Base-by-base conservation (phyloP, 306 rosid genomes). In the Bauhinia variegata region DNA sequence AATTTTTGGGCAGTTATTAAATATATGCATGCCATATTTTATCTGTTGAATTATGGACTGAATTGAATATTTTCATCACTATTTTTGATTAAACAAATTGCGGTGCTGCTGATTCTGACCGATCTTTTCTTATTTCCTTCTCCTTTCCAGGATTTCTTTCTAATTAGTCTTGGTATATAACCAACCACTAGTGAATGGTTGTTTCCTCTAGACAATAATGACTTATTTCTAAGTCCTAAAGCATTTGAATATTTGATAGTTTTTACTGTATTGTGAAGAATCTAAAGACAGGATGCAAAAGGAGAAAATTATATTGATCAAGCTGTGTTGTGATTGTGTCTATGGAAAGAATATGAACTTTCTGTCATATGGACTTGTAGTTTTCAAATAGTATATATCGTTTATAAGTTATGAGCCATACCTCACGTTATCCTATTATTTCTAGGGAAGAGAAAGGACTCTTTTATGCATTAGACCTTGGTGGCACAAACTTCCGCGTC, bases 401-500 rank as follows among this genome's bases (percentile, higher is more conserved):
- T 30, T 47, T 49, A n/a, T n/a, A n/a, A n/a, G n/a, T n/a, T n/a
- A 10, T 54, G 51, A 3, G 15, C 46, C 30, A 17, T 59, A 41
- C 3, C 61, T 65, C 15, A 65, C 39, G 68, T 75, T 67, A 47
- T 54, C 53, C 32, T 60, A 14, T 7, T 62, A 3, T 65, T 76
- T 57, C 13, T 60, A 95, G 99, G 84, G 85, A 95, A 54, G 99
- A 95, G 85, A 78, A 83, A 53, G 99, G 99, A 47, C 50, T 88
- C 38, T 95, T 80, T 72, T 95, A 95, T 82, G 99, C 99, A 42
- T 72, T 95, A 63, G 99, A 95, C 67, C 99, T 95, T 63, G 99
- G 99, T 46, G 99, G 99, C 59, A 95, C 99, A 44, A 95, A 95
- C 77, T 95, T 95, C 43, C 97, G 99, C 8, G 85, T 88, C 59